A percentile compares a stretch with the other conserved stretches of the same genome.
Evolutionary conservation across 2,329 filamentous ascomycete species (phyloP).

Genomic region (Neurospora sp.): DNA sequence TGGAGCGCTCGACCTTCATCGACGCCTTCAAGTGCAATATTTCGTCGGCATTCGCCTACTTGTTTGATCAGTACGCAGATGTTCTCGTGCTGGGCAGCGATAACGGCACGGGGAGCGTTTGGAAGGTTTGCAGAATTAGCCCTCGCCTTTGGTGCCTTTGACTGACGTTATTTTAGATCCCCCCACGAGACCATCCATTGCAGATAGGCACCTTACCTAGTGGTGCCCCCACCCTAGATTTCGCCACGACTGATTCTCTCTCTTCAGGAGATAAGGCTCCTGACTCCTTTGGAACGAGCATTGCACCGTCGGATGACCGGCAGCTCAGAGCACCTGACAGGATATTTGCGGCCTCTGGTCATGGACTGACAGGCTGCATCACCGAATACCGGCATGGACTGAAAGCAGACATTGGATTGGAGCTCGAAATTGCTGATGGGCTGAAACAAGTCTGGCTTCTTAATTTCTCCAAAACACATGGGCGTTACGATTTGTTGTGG

Average conservation of each 20-base stretch:
- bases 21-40: conserved; percentile 64
- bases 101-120: conserved; percentile 67
- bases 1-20: conserved; percentile 46
- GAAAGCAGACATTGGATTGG: conserved; percentile 54
- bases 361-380: conserved; percentile 50
- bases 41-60: conserved; percentile 69
- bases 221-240: conserved; percentile 50
- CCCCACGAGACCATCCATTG: conserved; percentile 42
- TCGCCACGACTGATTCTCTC: conserved; percentile 35
- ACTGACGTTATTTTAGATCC: conserved; percentile 28
- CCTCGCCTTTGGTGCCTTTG: not conserved
- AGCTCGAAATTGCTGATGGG: conserved; percentile 39
- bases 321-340: conserved; percentile 44
- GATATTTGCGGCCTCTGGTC: conserved; percentile 58
- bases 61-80: conserved; percentile 60
- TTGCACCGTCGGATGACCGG: conserved; percentile 11
- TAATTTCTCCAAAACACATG: conserved; percentile 17
- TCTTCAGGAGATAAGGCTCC: conserved; percentile 19
- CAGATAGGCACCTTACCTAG: conserved; percentile 53
- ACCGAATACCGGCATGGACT: conserved; percentile 61
- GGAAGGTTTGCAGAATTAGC: conserved; percentile 39
- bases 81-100: conserved; percentile 73
- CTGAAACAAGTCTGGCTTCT: conserved; percentile 47
- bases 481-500: conserved; percentile 31
- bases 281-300: conserved; percentile 10